Evolutionary conservation across 2,329 filamentous ascomycete genomes (phyloP).

Genomic region (Ophiostoma montium): DNA sequence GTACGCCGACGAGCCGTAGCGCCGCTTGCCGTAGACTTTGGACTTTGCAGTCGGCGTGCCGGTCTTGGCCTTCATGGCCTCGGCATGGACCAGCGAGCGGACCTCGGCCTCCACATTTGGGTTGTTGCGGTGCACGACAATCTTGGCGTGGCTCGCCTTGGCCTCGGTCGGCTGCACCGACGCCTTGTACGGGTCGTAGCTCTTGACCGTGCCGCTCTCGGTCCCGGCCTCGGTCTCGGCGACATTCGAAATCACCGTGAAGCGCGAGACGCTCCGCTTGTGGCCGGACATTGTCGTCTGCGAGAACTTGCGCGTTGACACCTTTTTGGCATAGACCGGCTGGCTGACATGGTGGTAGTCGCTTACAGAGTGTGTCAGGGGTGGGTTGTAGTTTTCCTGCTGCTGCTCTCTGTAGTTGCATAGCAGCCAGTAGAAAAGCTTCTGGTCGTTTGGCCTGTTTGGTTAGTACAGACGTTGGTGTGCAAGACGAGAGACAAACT

Average conservation of each 20-base stretch:
- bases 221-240: slow-evolving; percentile 27
- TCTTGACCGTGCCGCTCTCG: slow-evolving; percentile 38
- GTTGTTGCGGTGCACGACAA: slow-evolving; percentile 49
- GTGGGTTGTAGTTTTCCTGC: slow-evolving; percentile 72
- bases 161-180: slow-evolving; percentile 34
- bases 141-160: slow-evolving; percentile 48
- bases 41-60: slow-evolving; percentile 1
- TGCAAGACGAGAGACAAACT: slow-evolving; percentile 19
- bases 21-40: slow-evolving; percentile 18
- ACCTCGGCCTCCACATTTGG: slow-evolving; percentile 20
- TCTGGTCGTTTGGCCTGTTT: slow-evolving; percentile 68
- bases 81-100: slow-evolving; percentile 18
- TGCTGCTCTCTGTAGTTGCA: slow-evolving; percentile 71
- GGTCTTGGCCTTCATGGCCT: slow-evolving; percentile 7
- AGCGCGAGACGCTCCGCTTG: slow-evolving; percentile 42
- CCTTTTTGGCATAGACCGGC: slow-evolving; percentile 40
- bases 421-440: slow-evolving; percentile 81
- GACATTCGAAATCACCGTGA: slow-evolving; percentile 51
- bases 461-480: background rate
- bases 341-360: slow-evolving; percentile 74
- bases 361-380: slow-evolving; percentile 71
- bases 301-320: slow-evolving; percentile 47
- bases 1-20: slow-evolving; percentile 17
- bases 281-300: slow-evolving; percentile 31
- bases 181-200: slow-evolving; percentile 74